These are phyloP conservation scores for Hymenoscyphus occultus DNA, from an alignment of 2,329 filamentous ascomycete species.

Conservation along the genomic window DNA sequence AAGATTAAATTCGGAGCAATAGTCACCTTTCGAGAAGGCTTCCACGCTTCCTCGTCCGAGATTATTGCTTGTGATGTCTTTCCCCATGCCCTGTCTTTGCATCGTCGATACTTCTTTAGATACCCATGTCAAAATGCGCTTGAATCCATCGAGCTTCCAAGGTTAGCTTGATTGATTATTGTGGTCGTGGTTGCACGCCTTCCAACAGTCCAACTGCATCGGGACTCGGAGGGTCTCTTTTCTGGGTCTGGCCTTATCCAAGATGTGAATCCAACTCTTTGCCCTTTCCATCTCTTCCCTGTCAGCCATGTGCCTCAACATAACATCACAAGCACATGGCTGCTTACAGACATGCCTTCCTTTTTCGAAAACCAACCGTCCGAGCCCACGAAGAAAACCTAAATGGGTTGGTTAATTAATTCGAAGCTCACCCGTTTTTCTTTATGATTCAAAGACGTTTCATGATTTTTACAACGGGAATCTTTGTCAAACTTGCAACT, in stretches of 20 bases:
- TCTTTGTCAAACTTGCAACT: too few species aligned
- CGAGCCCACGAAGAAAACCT: too few species aligned
- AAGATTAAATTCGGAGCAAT: background rate
- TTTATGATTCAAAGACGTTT: too few species aligned
- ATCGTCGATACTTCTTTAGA: background rate
- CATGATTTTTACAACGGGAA: too few species aligned
- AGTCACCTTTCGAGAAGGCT: background rate
- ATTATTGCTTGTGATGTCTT: constrained; percentile 8
- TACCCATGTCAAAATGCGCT: background rate
- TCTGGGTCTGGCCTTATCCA: background rate
- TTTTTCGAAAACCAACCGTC: too few species aligned
- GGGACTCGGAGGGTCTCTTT: constrained; percentile 5
- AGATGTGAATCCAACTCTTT: background rate
- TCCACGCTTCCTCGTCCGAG: background rate
- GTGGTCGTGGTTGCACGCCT: constrained; percentile 4
- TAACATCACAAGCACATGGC: too few species aligned
- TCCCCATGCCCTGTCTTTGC: background rate
- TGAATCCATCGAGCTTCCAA: background rate
- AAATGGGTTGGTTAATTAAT: too few species aligned
- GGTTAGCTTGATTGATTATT: background rate
- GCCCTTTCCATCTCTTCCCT: constrained; percentile 6
- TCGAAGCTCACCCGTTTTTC: too few species aligned
- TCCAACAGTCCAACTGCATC: constrained; percentile 7
- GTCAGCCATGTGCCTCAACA: constrained; percentile 15
- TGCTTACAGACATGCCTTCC: too few species aligned